A percentile compares a stretch with the other conserved stretches of the same genome.
These are phyloP conservation scores for Colletotrichum sp. DNA, from an alignment of 2,329 filamentous ascomycete species.

Conservation along the genomic window DNA sequence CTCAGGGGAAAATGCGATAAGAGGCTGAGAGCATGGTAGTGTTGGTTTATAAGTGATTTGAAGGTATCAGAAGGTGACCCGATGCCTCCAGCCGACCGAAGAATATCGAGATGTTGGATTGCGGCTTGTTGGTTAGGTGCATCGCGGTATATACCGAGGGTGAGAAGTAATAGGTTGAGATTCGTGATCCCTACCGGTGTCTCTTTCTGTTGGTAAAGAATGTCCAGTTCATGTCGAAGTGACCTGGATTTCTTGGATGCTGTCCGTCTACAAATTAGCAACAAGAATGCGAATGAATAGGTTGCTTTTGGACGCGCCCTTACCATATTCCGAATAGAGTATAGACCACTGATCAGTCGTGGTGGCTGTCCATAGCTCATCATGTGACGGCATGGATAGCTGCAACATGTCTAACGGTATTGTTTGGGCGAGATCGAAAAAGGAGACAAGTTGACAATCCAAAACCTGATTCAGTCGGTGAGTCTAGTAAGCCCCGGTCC, in stretches of 20 bases:
- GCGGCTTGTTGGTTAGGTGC: neutral
- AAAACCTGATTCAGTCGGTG: neutral
- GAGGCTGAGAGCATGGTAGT: neutral
- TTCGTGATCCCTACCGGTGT: neutral
- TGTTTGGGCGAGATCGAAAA: neutral
- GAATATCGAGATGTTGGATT: neutral
- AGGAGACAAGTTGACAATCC: neutral
- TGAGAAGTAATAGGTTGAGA: neutral
- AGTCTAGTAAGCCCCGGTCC: rapidly evolving
- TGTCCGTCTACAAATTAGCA: neutral
- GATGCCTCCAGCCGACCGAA: neutral
- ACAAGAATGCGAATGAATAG: neutral
- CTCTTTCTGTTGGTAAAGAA: neutral
- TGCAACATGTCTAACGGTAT: neutral
- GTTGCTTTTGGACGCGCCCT: neutral
- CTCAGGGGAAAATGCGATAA: neutral
- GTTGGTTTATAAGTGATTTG: neutral
- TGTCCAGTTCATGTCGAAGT: neutral
- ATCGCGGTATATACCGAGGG: neutral
- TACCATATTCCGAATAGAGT: neutral
- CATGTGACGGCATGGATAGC: neutral
- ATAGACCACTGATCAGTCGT: neutral
- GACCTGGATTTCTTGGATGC: neutral
- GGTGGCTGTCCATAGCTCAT: neutral
- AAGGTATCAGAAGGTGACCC: neutral